Conservation (phyloP, 176 grass and related monocot species). For the Phragmites australis region DNA sequence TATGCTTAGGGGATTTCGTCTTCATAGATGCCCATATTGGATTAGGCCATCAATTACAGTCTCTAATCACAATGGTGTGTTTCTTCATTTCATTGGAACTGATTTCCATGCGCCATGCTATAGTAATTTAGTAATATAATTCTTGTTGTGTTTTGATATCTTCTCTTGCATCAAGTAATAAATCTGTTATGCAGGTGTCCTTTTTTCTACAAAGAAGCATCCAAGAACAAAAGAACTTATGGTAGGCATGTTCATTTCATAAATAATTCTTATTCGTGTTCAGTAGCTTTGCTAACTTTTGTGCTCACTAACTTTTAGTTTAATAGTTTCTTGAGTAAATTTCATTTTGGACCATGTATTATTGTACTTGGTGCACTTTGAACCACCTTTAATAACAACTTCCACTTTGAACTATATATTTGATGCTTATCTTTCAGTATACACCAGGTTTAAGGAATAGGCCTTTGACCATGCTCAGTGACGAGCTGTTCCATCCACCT, state of each 20-base stretch:
- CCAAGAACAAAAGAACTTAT: constrained; percentile 95
- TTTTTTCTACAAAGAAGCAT: constrained; percentile 96
- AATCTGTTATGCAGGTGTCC: constrained; percentile 60
- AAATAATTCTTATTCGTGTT: constrained; percentile 26
- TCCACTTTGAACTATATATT: no score
- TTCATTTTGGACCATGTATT: no score
- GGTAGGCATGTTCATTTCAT: constrained; percentile 48
- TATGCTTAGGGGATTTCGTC: constrained; percentile 97
- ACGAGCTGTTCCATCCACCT: no score
- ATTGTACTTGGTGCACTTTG: no score
- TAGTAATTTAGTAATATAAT: constrained; percentile 1
- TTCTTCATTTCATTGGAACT: constrained; percentile 28
- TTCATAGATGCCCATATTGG: constrained; percentile 99
- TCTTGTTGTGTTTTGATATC: constrained; percentile 9
- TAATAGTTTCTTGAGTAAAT: no score
- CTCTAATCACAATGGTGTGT: constrained; percentile 85
- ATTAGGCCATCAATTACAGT: constrained; percentile 91
- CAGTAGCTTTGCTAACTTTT: constrained; percentile 19
- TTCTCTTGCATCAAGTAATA: constrained; percentile 30
- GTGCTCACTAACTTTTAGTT: not conserved
- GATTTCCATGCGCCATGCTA: not conserved
- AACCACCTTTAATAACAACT: no score
- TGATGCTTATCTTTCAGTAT: no score
- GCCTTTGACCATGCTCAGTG: no score
- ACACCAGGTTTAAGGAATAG: no score